Base-by-base conservation (phyloP, 148 eudicot species). In the Fallopia convolvulus region DNA sequence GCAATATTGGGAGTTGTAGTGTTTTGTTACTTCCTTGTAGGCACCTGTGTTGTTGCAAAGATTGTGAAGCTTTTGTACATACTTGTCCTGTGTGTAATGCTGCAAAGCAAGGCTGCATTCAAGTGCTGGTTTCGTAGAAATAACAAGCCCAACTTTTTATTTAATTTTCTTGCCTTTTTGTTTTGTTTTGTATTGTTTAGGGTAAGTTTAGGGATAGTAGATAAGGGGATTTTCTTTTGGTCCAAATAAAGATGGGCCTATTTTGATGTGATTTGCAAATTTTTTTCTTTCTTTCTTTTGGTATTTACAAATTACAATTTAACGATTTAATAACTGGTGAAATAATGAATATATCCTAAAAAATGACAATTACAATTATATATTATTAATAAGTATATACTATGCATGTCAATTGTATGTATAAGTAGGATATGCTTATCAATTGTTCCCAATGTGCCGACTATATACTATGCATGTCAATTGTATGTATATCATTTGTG, bases 81-180 rank as follows among this genome's bases (percentile, higher is more conserved):
- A 80, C 80, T 76, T 93, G 98, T 79, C 98, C 96, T n/a, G 77
- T 93, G 50, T 93, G 96, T 87, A 81, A 79, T 42, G 81, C 85
- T 74, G 81, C 61, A 6, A 93, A 93, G 84, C 78, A 80, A 79
- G 88, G 82, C 20, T 83, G 76, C 82, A 85, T 89, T 72, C 86
- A 90, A 79, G 94, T 87, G 33, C 79, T 92, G 58, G 47, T 82
- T 81, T 77, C 79, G 33, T 82, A 72, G 78, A 74, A 46, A 74
- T 26, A 47, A 0, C 2, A 48, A 30, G 36, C 15, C 56, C n/a
- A 13, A 15, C 5, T 17, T 30, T 11, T 30, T 61, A 11, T 9
- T 21, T n/a, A n/a, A n/a, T n/a, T 1, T 55, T 55, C 18, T 55
- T 17, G 14, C 39, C 21, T 55, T 26, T 26, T 26, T 26, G 30